Evolutionary conservation across 345 rosid species (phyloP).

Genomic region (Brassica napus): Da-Ae NC_063446.1:58749001-58749500

Average conservation of each 20-base stretch:
- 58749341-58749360: constrained; percentile 47
- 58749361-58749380: neutral
- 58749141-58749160: constrained; percentile 77
- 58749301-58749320: constrained; percentile 17
- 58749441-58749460: neutral
- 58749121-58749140: constrained; percentile 72
- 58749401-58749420: neutral
- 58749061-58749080: constrained; percentile 14
- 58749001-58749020: constrained; percentile 92
- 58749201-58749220: constrained; percentile 76
- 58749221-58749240: constrained; percentile 40
- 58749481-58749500: constrained; percentile 45
- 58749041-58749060: constrained; percentile 73
- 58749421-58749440: neutral
- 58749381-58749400: neutral
- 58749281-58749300: constrained; percentile 9
- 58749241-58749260: constrained; percentile 1
- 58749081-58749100: neutral
- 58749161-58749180: constrained; percentile 81
- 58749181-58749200: constrained; percentile 98
- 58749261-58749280: neutral
- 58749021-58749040: constrained; percentile 82
- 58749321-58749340: constrained; percentile 36
- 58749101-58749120: neutral
- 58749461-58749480: neutral